Evolutionary conservation across 2,329 filamentous ascomycete species (phyloP), one percentile per base, ranked within the genome.

Genomic region (Didymella exigua): DNA sequence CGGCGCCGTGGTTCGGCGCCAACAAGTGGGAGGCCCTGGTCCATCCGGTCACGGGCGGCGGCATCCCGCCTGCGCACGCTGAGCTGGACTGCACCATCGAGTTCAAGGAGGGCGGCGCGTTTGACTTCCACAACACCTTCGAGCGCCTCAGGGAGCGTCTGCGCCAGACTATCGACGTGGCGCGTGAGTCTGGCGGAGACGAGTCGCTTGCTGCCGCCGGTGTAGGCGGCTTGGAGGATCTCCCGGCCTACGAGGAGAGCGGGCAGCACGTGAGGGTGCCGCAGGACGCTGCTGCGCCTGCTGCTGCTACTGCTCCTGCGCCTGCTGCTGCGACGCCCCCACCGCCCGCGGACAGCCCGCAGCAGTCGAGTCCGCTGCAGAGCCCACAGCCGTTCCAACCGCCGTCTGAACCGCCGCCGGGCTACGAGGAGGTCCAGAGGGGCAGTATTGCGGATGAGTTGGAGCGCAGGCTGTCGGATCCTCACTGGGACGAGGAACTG

Each of bases 21-120:
- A 97, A 96, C 81, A 89, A 90, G 62, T 98, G 93, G 93, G 86
- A 86, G 51, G 89, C 89, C 21, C 79, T 88, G 38, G 86, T 96
- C 54, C 88, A 89, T 66, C 91, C 93, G 1, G 90, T 96, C 21
- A 79, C 88, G 1, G 90, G 90, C 30, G 95, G 95, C 31, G 90
- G 91, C 44, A 90, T 97, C 45, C 90, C 93, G 0, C 77, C 88
- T 5, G 84, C 88, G 19, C 83, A 91, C 58, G 83, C 88, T 16
- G 86, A 87, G 24, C 81, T 96, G 37, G 91, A 95, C 67, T 76
- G 96, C 62, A 92, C 90, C 72, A 83, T 97, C 67, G 92, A 88
- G 19, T 98, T 98, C 80, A 93, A 92, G 71, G 93, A 98, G 59
- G 93, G 93, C 37, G 93, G 93, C n/a, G 93, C 93, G 54, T 95